Evolutionary conservation across 768 basidiomycete genomes (phyloP), one percentile per base, ranked within the genome.

Genomic region (Amanita jacksonii): DNA sequence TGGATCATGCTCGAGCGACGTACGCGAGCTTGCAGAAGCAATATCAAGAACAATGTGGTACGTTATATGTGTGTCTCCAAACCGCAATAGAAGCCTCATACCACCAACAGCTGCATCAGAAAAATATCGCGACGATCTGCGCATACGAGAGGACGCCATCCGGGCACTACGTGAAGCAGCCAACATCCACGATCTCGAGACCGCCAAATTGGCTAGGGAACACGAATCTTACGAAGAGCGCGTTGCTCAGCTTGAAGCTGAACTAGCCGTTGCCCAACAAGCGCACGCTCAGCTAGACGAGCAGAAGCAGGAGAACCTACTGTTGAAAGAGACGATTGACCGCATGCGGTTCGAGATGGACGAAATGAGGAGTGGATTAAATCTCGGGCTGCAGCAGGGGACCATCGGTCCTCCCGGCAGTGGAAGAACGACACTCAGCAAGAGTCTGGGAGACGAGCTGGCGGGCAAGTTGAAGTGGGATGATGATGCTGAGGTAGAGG

Each of bases 311-410:
- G 89, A 93, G 69, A 97, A 96, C 55, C 58, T 94, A 51, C 63
- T 89, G 56, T 70, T 97, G 48, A 94, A 94, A 58, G 93, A 97
- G 69, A 96, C 92, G 1, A 97, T 97, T 52, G 92, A 96, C 58
- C 75, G 91, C 37, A 82, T 96, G 76, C 73, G 88, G 24, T 94
- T 84, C 51, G 93, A 97, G 54, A 78, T 97, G 72, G 92, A 97
- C 52, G 90, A 93, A 62, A 76, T 93, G 70, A 72, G 90, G 31
- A 76, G 65, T 41, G 65, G 68, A 4, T 58, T 63, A 30, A 62
- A 54, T 23, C 62, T 31, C 62, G 61, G n/a, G 53, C 48, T 16
- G 59, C 56, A 31, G 55, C 58, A 9, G 65, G 63, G 9, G 59
- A 65, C 0, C 61, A 64, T 10, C 73, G 69, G 24, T 54, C 36